Percentiles rank a stretch among this genome's conserved stretches.
phyloP scores from a whole-genome alignment of 2,329 filamentous ascomycete species.

The Trichoderma harzianum region DNA sequence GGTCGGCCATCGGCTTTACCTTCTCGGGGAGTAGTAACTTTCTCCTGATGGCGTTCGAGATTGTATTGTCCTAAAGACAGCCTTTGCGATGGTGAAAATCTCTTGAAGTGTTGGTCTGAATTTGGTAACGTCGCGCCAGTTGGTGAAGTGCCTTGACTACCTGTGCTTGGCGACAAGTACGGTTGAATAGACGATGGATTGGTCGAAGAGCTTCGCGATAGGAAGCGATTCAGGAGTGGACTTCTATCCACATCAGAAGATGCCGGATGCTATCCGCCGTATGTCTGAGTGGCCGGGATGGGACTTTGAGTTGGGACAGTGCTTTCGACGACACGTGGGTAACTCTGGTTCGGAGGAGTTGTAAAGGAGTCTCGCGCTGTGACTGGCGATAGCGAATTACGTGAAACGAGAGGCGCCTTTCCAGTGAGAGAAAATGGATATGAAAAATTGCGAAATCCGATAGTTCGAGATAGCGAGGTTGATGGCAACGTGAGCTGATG shows the following conservation, averaged over 20 bases:
- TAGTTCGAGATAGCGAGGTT: neutral
- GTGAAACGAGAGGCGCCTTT: neutral
- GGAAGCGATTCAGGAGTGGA: slow-evolving; percentile 1
- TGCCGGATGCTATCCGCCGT: slow-evolving; percentile 17
- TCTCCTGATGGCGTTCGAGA: neutral
- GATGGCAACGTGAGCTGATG: neutral
- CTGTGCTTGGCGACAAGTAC: slow-evolving; percentile 2
- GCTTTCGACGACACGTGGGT: neutral
- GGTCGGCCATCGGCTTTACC: neutral
- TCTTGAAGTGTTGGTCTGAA: slow-evolving; percentile 7
- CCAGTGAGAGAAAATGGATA: slow-evolving; percentile 21
- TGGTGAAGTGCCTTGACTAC: neutral
- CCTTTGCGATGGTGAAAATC: neutral
- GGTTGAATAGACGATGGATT: too few relatives aligned
- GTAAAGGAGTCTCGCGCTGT: neutral
- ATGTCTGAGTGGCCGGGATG: neutral
- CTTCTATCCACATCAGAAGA: slow-evolving; percentile 13
- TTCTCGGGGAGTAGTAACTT: neutral
- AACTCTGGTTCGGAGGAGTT: neutral
- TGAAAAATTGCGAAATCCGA: slow-evolving; percentile 24
- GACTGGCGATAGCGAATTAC: neutral
- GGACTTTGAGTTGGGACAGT: neutral
- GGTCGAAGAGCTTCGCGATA: neutral
- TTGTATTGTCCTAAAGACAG: neutral
- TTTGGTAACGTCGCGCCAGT: slow-evolving; percentile 1